phyloP scores from a whole-genome alignment of 83 land plant genomes.

The Isoetes engelmannii region DNA sequence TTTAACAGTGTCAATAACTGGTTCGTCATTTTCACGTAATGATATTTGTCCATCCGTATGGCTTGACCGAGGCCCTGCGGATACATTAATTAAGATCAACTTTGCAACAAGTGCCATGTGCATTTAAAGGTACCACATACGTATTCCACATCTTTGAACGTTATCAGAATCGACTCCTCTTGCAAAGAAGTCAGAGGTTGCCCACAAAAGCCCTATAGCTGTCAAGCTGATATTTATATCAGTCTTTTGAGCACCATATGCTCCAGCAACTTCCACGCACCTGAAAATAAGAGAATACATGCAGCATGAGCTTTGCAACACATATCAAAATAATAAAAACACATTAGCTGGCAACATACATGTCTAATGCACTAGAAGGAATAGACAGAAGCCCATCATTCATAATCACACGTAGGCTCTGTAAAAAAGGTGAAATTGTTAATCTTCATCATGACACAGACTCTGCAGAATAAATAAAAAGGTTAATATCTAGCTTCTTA shows the following conservation, averaged over 20 bases:
- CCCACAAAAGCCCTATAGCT: constrained; percentile 92
- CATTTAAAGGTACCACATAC: constrained; percentile 12
- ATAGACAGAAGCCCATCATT: constrained; percentile 86
- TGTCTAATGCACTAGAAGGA: constrained; percentile 67
- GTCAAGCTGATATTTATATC: constrained; percentile 97
- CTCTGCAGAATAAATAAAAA: neutral
- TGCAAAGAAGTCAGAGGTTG: constrained; percentile 84
- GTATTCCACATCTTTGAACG: constrained; percentile 28
- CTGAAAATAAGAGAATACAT: constrained; percentile 30
- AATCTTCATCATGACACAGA: neutral
- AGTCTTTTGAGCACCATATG: constrained; percentile 81
- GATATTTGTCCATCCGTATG: neutral
- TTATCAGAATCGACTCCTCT: constrained; percentile 51
- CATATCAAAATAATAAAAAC: neutral
- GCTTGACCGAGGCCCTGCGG: neutral
- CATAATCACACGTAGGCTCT: constrained; percentile 93
- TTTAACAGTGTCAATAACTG: neutral
- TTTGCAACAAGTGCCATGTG: neutral
- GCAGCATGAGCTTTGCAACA: neutral
- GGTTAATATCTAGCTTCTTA: no score
- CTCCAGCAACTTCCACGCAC: constrained; percentile 92
- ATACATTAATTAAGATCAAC: neutral
- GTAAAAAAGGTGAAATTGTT: constrained; percentile 11
- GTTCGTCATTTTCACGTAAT: neutral
- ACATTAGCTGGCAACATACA: constrained; percentile 43